Evolutionary conservation across 2,329 filamentous ascomycete genomes (phyloP).

Genomic region (Penicillium sp.): DNA sequence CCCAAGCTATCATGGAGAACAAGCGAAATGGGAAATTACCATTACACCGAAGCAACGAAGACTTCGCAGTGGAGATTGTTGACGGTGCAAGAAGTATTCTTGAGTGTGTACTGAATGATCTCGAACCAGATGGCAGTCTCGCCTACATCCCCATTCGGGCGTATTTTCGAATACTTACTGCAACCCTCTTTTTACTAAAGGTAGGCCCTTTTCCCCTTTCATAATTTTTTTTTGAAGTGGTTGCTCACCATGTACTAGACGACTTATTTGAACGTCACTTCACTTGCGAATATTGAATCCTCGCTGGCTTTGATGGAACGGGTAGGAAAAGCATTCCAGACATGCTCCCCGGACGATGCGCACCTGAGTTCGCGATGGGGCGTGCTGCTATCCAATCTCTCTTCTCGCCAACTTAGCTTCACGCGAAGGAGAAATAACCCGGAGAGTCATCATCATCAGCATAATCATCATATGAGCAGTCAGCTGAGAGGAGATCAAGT

Average conservation of each 20-base stretch:
- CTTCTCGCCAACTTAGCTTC: too few relatives aligned
- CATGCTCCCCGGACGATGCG: constrained; percentile 14
- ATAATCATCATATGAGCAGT: too few relatives aligned
- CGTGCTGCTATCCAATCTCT: constrained; percentile 9
- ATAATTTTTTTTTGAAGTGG: neutral
- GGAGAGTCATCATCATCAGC: too few relatives aligned
- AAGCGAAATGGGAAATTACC: too few relatives aligned
- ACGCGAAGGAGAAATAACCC: too few relatives aligned
- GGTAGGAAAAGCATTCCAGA: neutral
- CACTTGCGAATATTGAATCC: too few relatives aligned
- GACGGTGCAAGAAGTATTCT: constrained; percentile 52
- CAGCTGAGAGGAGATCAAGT: too few relatives aligned
- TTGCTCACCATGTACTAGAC: constrained; percentile 8
- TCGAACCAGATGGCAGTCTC: constrained; percentile 48
- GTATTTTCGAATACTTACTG: constrained; percentile 54
- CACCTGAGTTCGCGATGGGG: constrained; percentile 15
- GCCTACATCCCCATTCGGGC: constrained; percentile 54
- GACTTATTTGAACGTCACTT: too few relatives aligned
- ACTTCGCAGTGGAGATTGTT: constrained; percentile 52
- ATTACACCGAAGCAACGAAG: constrained; percentile 45
- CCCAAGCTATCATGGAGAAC: too few relatives aligned
- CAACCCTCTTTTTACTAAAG: constrained; percentile 55
- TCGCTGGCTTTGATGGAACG: neutral
- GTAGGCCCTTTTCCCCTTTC: constrained; percentile 21
- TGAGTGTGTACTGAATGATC: constrained; percentile 47